Evolutionary conservation across 2,329 filamentous ascomycete genomes (phyloP), one percentile per base, ranked within the genome.

Genomic region (Coleophoma cylindrospora): DNA sequence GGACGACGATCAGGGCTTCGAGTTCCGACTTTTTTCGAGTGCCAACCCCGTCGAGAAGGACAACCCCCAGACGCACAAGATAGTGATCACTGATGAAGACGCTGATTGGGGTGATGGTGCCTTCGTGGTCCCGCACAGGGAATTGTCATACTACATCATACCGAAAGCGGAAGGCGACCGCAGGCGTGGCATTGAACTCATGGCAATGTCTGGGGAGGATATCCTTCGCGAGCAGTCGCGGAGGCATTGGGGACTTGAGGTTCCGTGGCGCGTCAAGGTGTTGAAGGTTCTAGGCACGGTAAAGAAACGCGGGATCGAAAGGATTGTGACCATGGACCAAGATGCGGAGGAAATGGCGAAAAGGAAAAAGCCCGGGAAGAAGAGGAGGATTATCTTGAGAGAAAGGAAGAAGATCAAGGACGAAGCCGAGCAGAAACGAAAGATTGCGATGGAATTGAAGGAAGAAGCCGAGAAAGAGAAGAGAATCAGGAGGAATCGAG

Each of bases 401-500:
- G 52, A 59, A 34, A 73, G 68, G 59, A 68, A 63, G 7, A 66
- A 65, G 47, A 69, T 67, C 57, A 69, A 73, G 55, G 69, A 63
- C 50, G 69, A 70, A 32, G 61, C 48, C 15, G 52, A 49, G 17
- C 58, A 60, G 43, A 68, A 71, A 50, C 66, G 61, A 4, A 66
- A 64, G 54, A 71, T 68, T 55, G 66, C 70, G 49, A 57, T 67
- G 45, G 55, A 69, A 54, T 69, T 70, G 15, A 84, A 80, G 64
- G 79, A 81, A 60, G 74, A 80, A 56, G 74, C 76, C 45, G 56
- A 82, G 32, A 74, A 70, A 57, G 79, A 83, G 49, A 84, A 83
- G 71, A 82, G 81, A 69, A 81, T 81, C 67, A 71, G 79, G 56
- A 61, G 81, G 55, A 85, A 85, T 57, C 67, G 78, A 50, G 64